Evolutionary conservation across 2,329 filamentous ascomycete genomes (phyloP), one percentile per base, ranked within the genome.

Genomic region (Diaporthe caulivora): DNA sequence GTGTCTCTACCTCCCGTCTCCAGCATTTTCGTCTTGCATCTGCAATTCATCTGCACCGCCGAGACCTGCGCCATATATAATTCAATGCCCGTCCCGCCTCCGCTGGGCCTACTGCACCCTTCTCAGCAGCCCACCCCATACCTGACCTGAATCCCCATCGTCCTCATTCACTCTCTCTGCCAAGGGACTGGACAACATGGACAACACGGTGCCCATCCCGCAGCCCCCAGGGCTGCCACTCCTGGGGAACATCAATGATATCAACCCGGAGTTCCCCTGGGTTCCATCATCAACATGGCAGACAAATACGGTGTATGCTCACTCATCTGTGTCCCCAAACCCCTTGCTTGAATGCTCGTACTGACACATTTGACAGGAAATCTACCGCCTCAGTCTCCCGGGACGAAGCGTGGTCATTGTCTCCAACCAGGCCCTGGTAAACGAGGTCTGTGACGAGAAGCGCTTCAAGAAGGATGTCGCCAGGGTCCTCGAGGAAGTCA

Each of bases 201-300:
- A 73, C 74, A 77, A 76, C 31, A 75, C 76, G 47, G 80, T 83
- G 18, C 84, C 87, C 3, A 92, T 94, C 70, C 92, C 92, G 1
- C 87, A 89, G 60, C 92, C 92, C 34, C 86, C 86, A 70, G 91
- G 90, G 3, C 83, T 92, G 72, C 92, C 92, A 1, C 80, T 94
- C 34, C 75, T 94, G 31, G 92, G 93, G 37, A 93, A 94, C 77
- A 79, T 92, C 40, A 83, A 84, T 70, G 91, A 93, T 76, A 87
- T 95, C 75, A 88, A 92, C 73, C 81, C 86, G 0, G 86, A 88
- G n/a, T 84, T 88, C 29, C 89, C 0, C 79, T 90, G 2, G 82
- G 86, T 29, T 90, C 90, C 31, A 80, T 93, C 26, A 79, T 81
- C 8, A 84, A 87, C 15, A 83, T 94, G 64, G 89, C 90, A 31